phyloP scores from a whole-genome alignment of 148 eudicot species.

The Chenopodium berlandieri region DNA sequence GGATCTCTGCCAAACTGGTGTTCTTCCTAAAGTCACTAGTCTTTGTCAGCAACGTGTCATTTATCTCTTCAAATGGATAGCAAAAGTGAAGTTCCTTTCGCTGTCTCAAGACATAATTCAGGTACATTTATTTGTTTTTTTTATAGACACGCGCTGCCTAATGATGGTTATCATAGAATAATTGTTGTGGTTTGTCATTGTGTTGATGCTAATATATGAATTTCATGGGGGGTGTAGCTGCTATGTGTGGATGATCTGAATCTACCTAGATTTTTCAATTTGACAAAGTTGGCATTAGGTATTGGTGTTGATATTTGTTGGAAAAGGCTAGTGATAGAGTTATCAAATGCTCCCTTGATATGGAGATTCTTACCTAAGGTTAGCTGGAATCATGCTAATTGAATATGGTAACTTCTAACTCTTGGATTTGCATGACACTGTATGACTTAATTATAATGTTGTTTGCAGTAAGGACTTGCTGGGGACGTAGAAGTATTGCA shows the following conservation, averaged over 20 bases:
- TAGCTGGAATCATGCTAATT: not conserved
- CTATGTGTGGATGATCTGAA: conserved; percentile 9
- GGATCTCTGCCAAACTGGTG: conserved; percentile 24
- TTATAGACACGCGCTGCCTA: not conserved
- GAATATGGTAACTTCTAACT: not conserved
- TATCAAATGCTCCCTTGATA: conserved; percentile 19
- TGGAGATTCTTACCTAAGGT: conserved; percentile 23
- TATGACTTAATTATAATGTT: not conserved
- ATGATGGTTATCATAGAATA: too few relatives aligned
- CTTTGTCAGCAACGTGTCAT: conserved; percentile 16
- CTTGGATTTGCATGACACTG: not conserved
- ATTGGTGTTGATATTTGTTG: conserved; percentile 27
- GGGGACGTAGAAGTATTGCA: conserved; percentile 12
- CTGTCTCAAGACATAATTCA: conserved; percentile 24
- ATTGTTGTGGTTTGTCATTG: not conserved
- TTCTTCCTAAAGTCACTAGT: not conserved
- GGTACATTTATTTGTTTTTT: not conserved
- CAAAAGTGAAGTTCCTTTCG: conserved; percentile 17
- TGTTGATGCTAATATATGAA: not conserved
- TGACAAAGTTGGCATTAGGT: conserved; percentile 25
- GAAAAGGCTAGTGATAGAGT: conserved; percentile 16
- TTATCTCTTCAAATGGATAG: conserved; percentile 20
- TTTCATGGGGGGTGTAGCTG: conserved; percentile 5
- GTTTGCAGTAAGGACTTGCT: conserved; percentile 17
- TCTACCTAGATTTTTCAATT: conserved; percentile 23